A percentile compares a stretch with the other conserved stretches of the same genome.
Conservation (phyloP, 331 rosid species). For the Malus hybrid region DNA sequence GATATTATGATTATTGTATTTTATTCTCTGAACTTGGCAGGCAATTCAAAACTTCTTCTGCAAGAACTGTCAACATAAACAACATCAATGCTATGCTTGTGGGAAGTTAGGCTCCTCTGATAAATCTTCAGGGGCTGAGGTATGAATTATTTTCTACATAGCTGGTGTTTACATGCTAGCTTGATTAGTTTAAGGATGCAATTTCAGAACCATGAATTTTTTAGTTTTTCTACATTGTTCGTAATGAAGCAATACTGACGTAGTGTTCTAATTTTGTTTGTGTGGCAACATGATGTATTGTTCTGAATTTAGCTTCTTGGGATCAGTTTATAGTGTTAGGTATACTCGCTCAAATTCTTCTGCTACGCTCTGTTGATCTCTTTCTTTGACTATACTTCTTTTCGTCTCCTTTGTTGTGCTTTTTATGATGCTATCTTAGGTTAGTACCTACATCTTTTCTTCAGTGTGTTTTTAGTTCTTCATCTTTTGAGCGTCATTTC, state of each 20-base stretch:
- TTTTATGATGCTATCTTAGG: background rate
- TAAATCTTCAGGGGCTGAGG: slow-evolving; percentile 61
- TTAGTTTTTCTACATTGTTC: background rate
- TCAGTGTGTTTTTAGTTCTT: background rate
- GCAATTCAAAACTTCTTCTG: slow-evolving; percentile 48
- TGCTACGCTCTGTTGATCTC: background rate
- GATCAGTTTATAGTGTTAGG: background rate
- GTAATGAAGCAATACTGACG: background rate
- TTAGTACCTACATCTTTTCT: background rate
- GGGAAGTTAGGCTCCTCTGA: slow-evolving; percentile 79
- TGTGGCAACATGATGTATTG: background rate
- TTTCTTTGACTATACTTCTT: background rate
- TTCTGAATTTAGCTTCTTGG: background rate
- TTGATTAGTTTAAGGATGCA: background rate
- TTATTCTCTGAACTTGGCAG: slow-evolving; percentile 32
- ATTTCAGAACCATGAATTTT: background rate
- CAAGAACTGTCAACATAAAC: slow-evolving; percentile 57
- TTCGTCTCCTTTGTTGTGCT: background rate
- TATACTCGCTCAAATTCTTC: background rate
- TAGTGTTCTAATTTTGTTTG: background rate
- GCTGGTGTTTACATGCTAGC: background rate
- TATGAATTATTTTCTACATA: slow-evolving; percentile 19
- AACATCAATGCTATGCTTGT: slow-evolving; percentile 85
- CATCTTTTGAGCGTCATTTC: background rate
- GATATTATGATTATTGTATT: background rate